Base-by-base conservation (phyloP, 140 eudicot species). In the Flaveria floridana region DNA sequence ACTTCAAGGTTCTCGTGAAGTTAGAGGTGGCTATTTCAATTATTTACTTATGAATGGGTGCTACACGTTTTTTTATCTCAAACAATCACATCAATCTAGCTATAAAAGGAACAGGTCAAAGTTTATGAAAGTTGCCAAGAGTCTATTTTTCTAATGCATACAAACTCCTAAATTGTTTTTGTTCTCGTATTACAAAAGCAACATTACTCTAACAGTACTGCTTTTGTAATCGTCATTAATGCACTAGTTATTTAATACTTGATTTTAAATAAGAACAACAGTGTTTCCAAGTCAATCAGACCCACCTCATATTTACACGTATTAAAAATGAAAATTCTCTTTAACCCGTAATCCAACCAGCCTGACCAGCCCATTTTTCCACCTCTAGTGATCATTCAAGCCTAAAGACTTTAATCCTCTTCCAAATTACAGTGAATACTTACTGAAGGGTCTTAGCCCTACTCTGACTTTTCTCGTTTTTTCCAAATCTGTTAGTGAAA, bases 361-460 rank as follows among this genome's bases (percentile, higher is more conserved):
- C 65, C 34, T 2, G 65, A 57, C 39, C 65, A 18, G 0, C 16
- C 37, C 39, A 59, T 7, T 2, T 3, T 52, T 52, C 58, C 58
- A 41, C 53, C 71, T 68, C 73, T 47, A 23, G 8, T 59, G 12
- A 59, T 59, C 68, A 13, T 47, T 63, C 78, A 44, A 44, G 61
- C 23, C 65, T 2, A 51, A 50, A 13, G 51, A 67, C 23, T 65
- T 48, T 34, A 75, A 37, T 51, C 42, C 68, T 25, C 66, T 2
- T 39, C 15, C 12, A 57, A 69, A 23, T 6, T 56, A 41, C 34
- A 76, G 21, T 57, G 72, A 37, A 52, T 37, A 87, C 96, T 88
- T 88, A 95, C 99, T 91, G 88, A 85, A 95, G 79, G 99, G 99
- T 85, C 99, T 86, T 68, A 91, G 76, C 44, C 99, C 99, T 50